Evolutionary conservation across 75 land plant species (phyloP).

Genomic region (Ceratopteris richardii): DNA sequence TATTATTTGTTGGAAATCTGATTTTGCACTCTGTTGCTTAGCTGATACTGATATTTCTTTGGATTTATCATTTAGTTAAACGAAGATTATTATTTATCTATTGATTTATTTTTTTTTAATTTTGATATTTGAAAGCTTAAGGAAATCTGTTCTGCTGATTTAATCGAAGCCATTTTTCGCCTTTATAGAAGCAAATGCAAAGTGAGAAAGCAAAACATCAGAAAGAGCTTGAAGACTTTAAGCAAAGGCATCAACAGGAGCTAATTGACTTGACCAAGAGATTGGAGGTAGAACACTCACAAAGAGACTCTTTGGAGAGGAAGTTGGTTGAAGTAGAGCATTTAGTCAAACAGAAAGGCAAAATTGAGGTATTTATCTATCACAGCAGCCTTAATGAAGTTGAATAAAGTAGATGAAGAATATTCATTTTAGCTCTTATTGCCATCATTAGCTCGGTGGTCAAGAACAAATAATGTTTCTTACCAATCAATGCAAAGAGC

Average conservation of each 20-base stretch:
- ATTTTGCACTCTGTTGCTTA: too few relatives aligned
- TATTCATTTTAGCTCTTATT: not conserved
- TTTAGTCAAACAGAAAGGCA: slow-evolving; percentile 15
- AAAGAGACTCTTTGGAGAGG: slow-evolving; percentile 23
- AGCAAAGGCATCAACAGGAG: slow-evolving; percentile 26
- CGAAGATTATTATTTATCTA: too few relatives aligned
- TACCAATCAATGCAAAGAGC: not conserved
- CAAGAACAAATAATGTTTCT: not conserved
- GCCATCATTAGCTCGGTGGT: not conserved
- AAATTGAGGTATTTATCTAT: not conserved
- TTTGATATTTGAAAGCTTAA: too few relatives aligned
- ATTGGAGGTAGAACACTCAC: slow-evolving; percentile 21
- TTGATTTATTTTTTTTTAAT: too few relatives aligned
- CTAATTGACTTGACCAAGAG: slow-evolving; percentile 9
- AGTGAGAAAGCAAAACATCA: slow-evolving; percentile 17
- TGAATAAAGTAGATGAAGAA: not conserved
- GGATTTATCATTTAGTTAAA: too few relatives aligned
- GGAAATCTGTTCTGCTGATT: too few relatives aligned
- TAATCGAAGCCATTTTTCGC: too few relatives aligned
- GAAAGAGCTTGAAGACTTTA: slow-evolving; percentile 17
- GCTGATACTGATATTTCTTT: too few relatives aligned
- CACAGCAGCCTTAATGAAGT: not conserved
- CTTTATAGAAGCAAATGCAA: slow-evolving; percentile 16
- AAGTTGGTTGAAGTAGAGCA: slow-evolving; percentile 14
- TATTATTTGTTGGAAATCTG: too few relatives aligned